These are phyloP conservation scores for Alternaria angustiovoidea DNA, from an alignment of 2,329 filamentous ascomycete genomes.

Conservation along the genomic window DNA sequence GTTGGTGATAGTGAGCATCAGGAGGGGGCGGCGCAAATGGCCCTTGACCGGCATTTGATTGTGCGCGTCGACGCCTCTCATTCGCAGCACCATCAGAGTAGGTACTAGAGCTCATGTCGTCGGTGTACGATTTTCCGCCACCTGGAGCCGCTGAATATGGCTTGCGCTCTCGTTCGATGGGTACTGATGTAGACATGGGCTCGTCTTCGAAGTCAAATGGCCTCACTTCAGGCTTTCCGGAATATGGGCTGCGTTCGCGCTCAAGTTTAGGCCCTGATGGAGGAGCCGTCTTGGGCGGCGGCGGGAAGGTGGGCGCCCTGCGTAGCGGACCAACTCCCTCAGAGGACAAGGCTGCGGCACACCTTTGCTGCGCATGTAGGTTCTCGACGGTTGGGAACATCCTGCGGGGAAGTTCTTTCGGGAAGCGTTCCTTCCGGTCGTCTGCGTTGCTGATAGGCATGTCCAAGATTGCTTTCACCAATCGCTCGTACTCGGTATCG, in stretches of 20 bases:
- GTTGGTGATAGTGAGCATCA: slow-evolving; percentile 27
- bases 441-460: slow-evolving; percentile 74
- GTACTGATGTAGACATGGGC: slow-evolving; percentile 52
- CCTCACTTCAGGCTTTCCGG: slow-evolving; percentile 32
- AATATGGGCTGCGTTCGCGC: slow-evolving; percentile 48
- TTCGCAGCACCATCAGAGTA: slow-evolving; percentile 34
- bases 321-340: slow-evolving; percentile 52
- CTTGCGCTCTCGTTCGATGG: slow-evolving; percentile 71
- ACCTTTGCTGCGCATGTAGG: slow-evolving; percentile 63
- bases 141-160: slow-evolving; percentile 69
- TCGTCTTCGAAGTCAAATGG: slow-evolving; percentile 48
- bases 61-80: slow-evolving; percentile 39
- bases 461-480: slow-evolving; percentile 72
- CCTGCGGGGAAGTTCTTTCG: slow-evolving; percentile 77
- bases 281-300: slow-evolving; percentile 38
- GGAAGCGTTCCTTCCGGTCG: slow-evolving; percentile 75
- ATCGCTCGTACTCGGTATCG: slow-evolving; percentile 74
- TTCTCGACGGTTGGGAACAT: slow-evolving; percentile 72
- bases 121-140: slow-evolving; percentile 64
- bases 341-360: slow-evolving; percentile 67
- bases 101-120: slow-evolving; percentile 35
- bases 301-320: slow-evolving; percentile 45
- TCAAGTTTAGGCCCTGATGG: slow-evolving; percentile 35
- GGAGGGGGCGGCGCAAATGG: slow-evolving; percentile 36
- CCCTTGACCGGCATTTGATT: slow-evolving; percentile 44